Evolutionary conservation across 371 early-diverging fungal genomes (phyloP).

Genomic region (Neoconidiobolus thromboides): DNA sequence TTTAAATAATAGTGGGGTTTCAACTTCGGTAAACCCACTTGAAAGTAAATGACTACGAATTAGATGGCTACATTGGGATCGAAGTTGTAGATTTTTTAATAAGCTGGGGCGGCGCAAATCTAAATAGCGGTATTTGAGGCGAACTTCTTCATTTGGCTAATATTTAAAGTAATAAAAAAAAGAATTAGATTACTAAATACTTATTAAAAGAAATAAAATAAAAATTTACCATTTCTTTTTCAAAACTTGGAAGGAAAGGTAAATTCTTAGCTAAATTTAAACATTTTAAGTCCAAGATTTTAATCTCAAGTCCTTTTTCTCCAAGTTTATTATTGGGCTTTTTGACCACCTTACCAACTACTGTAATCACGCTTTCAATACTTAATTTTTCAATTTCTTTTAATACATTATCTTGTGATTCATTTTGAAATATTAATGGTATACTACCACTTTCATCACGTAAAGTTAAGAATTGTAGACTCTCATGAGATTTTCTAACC

Average conservation of each 20-base stretch:
- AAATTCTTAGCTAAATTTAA: not conserved
- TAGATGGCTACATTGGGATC: conserved; percentile 17
- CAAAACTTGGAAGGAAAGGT: not conserved
- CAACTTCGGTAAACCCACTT: conserved; percentile 61
- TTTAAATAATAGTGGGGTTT: conserved; percentile 78
- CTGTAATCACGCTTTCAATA: conserved; percentile 41
- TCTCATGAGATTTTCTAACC: conserved; percentile 32
- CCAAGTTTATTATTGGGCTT: conserved; percentile 28
- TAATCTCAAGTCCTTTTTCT: not conserved
- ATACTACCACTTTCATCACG: conserved; percentile 43
- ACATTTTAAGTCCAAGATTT: not conserved
- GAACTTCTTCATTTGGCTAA: conserved; percentile 61
- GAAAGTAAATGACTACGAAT: conserved; percentile 8
- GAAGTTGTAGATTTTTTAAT: conserved; percentile 48
- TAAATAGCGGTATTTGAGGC: conserved; percentile 57
- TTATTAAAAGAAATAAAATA: conserved; percentile 6
- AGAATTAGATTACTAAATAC: too few relatives aligned
- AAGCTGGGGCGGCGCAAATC: conserved; percentile 61
- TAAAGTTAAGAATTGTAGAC: conserved; percentile 42
- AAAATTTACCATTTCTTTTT: not conserved
- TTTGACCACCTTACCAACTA: conserved; percentile 31
- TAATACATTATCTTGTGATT: conserved; percentile 6
- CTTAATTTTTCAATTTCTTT: conserved; percentile 15
- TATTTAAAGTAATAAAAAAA: too few relatives aligned
- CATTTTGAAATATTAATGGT: conserved; percentile 30